A percentile compares a stretch with the other conserved stretches of the same genome.
Evolutionary conservation across 768 basidiomycete species (phyloP).

Genomic region (Xanthoconium stramineum): DNA sequence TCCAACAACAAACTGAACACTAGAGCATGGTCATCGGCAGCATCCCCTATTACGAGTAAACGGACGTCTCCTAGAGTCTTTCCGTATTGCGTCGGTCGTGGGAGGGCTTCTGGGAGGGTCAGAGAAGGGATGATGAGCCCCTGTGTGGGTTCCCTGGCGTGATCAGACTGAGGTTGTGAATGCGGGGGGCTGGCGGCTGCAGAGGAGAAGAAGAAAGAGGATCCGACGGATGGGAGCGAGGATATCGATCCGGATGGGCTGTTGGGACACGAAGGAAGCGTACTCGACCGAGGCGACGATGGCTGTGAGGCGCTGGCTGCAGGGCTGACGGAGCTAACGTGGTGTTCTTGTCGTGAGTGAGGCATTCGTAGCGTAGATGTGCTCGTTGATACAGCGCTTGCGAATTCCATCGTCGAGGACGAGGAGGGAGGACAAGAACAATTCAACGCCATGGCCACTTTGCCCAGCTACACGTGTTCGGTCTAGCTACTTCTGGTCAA

Average conservation of each 20-base stretch:
- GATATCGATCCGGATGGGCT: constrained; percentile 65
- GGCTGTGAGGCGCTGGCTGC: constrained; percentile 35
- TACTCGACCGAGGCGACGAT: constrained; percentile 47
- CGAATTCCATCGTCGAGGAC: constrained; percentile 25
- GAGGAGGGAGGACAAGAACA: not conserved
- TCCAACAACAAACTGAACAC: constrained; percentile 50
- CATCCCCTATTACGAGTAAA: constrained; percentile 53
- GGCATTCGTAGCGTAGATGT: constrained; percentile 38
- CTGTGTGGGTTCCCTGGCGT: constrained; percentile 39
- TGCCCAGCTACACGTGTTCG: constrained; percentile 33
- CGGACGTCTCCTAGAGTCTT: constrained; percentile 63
- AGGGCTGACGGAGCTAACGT: not conserved
- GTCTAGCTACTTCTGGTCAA: constrained; percentile 11
- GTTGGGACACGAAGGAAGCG: constrained; percentile 55
- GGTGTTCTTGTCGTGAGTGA: constrained; percentile 24
- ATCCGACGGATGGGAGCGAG: constrained; percentile 68
- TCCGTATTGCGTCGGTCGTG: constrained; percentile 62
- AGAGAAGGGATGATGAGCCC: constrained; percentile 71
- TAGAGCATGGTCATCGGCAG: constrained; percentile 30
- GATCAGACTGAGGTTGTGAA: constrained; percentile 41
- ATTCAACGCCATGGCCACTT: constrained; percentile 10
- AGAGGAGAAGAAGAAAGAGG: constrained; percentile 77
- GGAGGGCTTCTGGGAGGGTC: constrained; percentile 57
- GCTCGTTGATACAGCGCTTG: constrained; percentile 31
- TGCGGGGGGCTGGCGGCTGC: constrained; percentile 65